These are phyloP conservation scores for Sphaerostilbella broomeana DNA, from an alignment of 2,329 filamentous ascomycete genomes.

Conservation along the genomic window DNA sequence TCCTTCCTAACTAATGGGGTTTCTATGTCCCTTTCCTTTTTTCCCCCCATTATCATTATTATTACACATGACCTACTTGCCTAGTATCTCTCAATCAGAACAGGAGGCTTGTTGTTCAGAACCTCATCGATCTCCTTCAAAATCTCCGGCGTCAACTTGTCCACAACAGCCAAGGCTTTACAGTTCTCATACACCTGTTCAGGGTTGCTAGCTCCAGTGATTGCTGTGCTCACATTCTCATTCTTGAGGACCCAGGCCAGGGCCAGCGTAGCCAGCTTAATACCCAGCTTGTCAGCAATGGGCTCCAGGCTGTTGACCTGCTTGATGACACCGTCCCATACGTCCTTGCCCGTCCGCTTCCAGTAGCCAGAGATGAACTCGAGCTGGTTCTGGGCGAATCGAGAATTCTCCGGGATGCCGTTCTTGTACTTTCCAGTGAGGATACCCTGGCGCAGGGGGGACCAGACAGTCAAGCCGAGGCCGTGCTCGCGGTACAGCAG, in stretches of 20 bases:
- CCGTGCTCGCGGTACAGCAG: slow-evolving; percentile 55
- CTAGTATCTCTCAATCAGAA: slow-evolving; percentile 30
- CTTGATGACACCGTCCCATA: slow-evolving; percentile 50
- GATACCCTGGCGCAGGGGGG: slow-evolving; percentile 51
- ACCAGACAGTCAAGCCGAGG: slow-evolving; percentile 57
- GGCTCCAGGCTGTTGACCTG: slow-evolving; percentile 54
- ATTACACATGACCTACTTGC: too few relatives aligned
- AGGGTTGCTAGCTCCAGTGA: slow-evolving; percentile 51
- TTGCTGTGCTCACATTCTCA: slow-evolving; percentile 53
- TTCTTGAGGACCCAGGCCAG: slow-evolving; percentile 59
- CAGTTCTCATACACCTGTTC: slow-evolving; percentile 57
- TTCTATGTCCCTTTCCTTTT: too few relatives aligned
- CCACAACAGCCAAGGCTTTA: slow-evolving; percentile 43
- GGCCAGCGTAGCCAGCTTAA: slow-evolving; percentile 50
- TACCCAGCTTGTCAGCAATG: slow-evolving; percentile 58
- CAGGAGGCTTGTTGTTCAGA: slow-evolving; percentile 51
- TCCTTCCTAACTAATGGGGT: too few relatives aligned
- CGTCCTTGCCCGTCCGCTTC: slow-evolving; percentile 44
- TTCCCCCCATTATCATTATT: too few relatives aligned
- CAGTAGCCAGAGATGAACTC: slow-evolving; percentile 49
- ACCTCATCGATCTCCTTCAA: slow-evolving; percentile 54
- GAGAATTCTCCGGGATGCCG: slow-evolving; percentile 53
- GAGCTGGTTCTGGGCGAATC: slow-evolving; percentile 49
- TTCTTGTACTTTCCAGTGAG: slow-evolving; percentile 63
- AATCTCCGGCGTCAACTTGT: slow-evolving; percentile 53